Conservation (phyloP, 345 rosid genomes). For the Brassica nigra region DNA sequence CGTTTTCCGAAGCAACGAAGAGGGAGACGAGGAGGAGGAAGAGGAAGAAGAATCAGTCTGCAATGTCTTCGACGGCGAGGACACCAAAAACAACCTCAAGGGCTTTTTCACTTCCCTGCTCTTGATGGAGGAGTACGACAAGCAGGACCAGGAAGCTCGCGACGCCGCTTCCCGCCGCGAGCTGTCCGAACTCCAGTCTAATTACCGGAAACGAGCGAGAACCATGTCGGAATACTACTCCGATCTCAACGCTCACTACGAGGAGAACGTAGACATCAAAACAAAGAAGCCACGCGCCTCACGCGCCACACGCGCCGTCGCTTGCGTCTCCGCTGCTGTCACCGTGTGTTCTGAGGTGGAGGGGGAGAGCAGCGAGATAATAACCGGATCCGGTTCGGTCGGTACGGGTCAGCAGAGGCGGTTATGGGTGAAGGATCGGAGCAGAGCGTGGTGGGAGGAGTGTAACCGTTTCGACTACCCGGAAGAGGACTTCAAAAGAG, state of each 20-base stretch:
- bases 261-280: conserved; percentile 45
- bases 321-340: background rate
- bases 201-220: conserved; percentile 42
- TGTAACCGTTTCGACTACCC: conserved; percentile 74
- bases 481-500: conserved; percentile 73
- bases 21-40: conserved; percentile 21
- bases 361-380: conserved; percentile 11
- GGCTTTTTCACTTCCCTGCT: conserved; percentile 57
- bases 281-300: conserved; percentile 59
- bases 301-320: conserved; percentile 51
- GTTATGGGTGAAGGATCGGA: conserved; percentile 90
- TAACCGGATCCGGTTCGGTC: conserved; percentile 35
- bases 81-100: conserved; percentile 45
- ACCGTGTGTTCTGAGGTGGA: background rate
- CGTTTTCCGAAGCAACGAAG: conserved; percentile 28
- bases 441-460: conserved; percentile 94
- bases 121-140: conserved; percentile 61
- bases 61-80: conserved; percentile 36
- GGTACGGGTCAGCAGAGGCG: conserved; percentile 56
- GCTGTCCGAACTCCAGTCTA: conserved; percentile 49
- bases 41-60: conserved; percentile 19
- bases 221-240: conserved; percentile 49
- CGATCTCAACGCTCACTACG: conserved; percentile 39
- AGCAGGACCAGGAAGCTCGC: conserved; percentile 4
- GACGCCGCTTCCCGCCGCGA: conserved; percentile 43